Base-by-base conservation (phyloP, 129 eudicot species). In the Flaveria linearis region DNA sequence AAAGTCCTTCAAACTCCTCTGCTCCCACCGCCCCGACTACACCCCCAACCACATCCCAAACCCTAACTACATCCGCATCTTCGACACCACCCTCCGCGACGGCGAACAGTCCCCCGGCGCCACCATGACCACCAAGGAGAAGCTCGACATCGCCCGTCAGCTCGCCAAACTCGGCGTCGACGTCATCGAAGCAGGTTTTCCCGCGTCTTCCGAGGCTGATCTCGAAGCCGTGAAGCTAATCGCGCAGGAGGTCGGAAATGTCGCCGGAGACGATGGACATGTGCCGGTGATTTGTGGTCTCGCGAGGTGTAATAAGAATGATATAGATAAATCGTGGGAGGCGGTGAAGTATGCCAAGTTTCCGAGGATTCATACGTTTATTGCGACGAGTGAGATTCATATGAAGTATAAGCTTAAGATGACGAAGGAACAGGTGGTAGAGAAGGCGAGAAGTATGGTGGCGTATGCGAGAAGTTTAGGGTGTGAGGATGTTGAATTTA, bases 41-140 rank as follows among this genome's bases (percentile, higher is more conserved):
- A 84, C 64, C 79, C 98, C 98, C 10, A 43, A 86, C 77, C 88
- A 55, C 64, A 90, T 93, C 5, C 13, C 98, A 12, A 87, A 90
- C 83, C 89, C 98, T 2, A 80, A 85, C 30, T 93, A 93, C 50
- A 80, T 90, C 16, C 92, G 96, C 33, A 65, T 93, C 26, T 93
- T 93, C 89, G 98, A 93, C 78, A 93, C 98, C 28, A 93, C 98
- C 23, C 92, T 92, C 71, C 91, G 98, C 1, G 98, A 92, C 83
- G 98, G 98, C 9, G 98, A 92, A 64, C 98, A 93, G 55, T 90
- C 98, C 5, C 98, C 98, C 0, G 98, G 98, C 52, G 98, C 98
- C 73, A 82, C 98, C 63, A 88, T 93, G 94, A 90, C 98, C 73
- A 73, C 92, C 49, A 84, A 88, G 57, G 87, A 93, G 58, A 93